Conservation (phyloP, 345 rosid species). For the Eucalyptus cladocalyx region DNA sequence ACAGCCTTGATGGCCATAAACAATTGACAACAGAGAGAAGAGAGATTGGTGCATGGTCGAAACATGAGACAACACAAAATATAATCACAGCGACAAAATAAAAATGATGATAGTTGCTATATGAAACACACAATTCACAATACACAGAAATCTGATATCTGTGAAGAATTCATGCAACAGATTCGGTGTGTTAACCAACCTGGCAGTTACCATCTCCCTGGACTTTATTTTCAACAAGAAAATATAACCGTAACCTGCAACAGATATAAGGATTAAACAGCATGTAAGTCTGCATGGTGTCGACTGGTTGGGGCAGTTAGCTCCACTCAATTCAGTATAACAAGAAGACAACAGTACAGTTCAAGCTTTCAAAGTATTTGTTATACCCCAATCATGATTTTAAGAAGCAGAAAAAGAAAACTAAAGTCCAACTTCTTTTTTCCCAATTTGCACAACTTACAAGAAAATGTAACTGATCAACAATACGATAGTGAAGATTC, state of each 20-base stretch:
- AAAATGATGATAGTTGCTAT: not conserved
- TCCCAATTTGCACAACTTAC: not conserved
- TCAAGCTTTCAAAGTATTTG: not conserved
- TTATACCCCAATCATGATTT: not conserved
- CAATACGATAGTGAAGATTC: not conserved
- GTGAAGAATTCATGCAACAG: not conserved
- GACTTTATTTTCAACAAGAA: constrained; percentile 46
- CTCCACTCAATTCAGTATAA: not conserved
- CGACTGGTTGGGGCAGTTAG: not conserved
- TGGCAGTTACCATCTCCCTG: constrained; percentile 77
- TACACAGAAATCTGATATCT: not conserved
- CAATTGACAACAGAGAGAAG: not conserved
- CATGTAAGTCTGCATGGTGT: not conserved
- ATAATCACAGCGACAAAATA: not conserved
- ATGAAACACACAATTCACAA: not conserved
- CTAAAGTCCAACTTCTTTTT: not conserved
- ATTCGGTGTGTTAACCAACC: constrained; percentile 14
- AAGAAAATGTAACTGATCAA: not conserved
- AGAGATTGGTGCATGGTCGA: not conserved
- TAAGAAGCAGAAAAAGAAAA: not conserved
- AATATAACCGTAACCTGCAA: constrained; percentile 35
- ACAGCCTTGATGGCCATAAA: not conserved
- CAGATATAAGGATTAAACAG: not conserved
- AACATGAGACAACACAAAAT: not conserved
- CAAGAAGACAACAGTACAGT: not conserved